These are phyloP conservation scores for Phyllosticta ampelicida DNA, from an alignment of 2,329 filamentous ascomycete species.

Conservation along the genomic window DNA sequence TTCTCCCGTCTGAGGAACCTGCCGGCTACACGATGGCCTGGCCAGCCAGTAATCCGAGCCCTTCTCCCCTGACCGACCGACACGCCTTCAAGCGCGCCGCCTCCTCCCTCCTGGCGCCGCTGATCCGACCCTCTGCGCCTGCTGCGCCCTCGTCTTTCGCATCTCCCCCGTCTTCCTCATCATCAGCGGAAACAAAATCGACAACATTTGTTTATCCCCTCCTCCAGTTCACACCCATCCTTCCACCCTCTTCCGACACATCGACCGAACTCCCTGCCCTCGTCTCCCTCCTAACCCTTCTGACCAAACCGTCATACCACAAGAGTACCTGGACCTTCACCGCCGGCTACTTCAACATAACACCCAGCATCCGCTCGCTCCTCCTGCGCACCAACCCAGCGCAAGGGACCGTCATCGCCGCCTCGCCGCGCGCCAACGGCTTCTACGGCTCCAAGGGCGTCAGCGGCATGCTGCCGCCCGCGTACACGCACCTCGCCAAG, in stretches of 20 bases:
- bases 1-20: slow-evolving; percentile 49
- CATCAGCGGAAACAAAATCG: slow-evolving; percentile 11
- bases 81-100: slow-evolving; percentile 59
- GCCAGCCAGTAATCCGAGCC: slow-evolving; percentile 63
- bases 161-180: neutral
- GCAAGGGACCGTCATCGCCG: slow-evolving; percentile 77
- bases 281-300: slow-evolving; percentile 60
- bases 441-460: slow-evolving; percentile 85
- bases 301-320: slow-evolving; percentile 53
- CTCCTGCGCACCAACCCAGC: slow-evolving; percentile 62
- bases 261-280: slow-evolving; percentile 85
- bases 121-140: slow-evolving; percentile 47
- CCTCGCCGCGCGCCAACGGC: slow-evolving; percentile 86
- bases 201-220: slow-evolving; percentile 74
- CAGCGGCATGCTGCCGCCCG: slow-evolving; percentile 79
- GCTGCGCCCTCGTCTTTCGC: slow-evolving; percentile 17
- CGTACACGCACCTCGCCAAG: slow-evolving; percentile 80
- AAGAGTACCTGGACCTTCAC: slow-evolving; percentile 88
- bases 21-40: slow-evolving; percentile 52
- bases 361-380: slow-evolving; percentile 67
- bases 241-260: slow-evolving; percentile 52
- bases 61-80: slow-evolving; percentile 62
- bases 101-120: slow-evolving; percentile 52
- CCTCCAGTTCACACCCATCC: slow-evolving; percentile 75
- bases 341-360: slow-evolving; percentile 97